Evolutionary conservation across 1,284 basidiomycete genomes (phyloP), one percentile per base, ranked within the genome.

Genomic region (Cryptococcus sp.): DNA sequence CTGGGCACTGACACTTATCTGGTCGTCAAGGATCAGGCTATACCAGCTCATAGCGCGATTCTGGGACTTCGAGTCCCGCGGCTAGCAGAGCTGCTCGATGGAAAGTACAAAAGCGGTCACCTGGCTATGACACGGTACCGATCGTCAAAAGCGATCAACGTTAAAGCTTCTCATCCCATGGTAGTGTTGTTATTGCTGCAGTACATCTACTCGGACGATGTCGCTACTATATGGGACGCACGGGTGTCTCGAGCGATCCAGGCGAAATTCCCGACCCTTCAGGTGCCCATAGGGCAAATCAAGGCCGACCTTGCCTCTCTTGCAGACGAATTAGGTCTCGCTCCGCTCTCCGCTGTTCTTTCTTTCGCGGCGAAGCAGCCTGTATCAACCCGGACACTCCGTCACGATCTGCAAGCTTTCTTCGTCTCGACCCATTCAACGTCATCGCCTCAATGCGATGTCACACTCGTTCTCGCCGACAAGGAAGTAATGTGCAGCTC

Each of bases 141-240:
- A 16, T 45, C 31, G 2, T 59, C 61, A 20, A 46, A 44, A 41
- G 59, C 53, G 20, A 65, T 72, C 42, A 53, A 42, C 35, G 56
- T 75, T 20, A 62, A 71, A 27, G 72, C 61, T 8, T 69, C 66
- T 39, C 71, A 75, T 52, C 76, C 74, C 0, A 79, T 93, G 3
- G 82, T 91, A 0, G 79, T 88, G 5, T 82, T 97, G 10, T 83
- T 97, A 23, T 80, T 98, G 6, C 74, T 96, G 17, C 84, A 88
- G 49, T 98, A 95, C 72, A 74, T 98, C 13, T 98, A 98, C 79
- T 85, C 90, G 2, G 94, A 98, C 74, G 84, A 88, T 27, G 75
- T 94, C 0, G 82, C 90, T 7, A 86, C 91, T 0, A 73, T 95
- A 6, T 96, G 93, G 91, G 93, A 97, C 70, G 82, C 83, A 13